Conservation (phyloP, 1,284 basidiomycete genomes). For the Calocybe gambosa region DNA sequence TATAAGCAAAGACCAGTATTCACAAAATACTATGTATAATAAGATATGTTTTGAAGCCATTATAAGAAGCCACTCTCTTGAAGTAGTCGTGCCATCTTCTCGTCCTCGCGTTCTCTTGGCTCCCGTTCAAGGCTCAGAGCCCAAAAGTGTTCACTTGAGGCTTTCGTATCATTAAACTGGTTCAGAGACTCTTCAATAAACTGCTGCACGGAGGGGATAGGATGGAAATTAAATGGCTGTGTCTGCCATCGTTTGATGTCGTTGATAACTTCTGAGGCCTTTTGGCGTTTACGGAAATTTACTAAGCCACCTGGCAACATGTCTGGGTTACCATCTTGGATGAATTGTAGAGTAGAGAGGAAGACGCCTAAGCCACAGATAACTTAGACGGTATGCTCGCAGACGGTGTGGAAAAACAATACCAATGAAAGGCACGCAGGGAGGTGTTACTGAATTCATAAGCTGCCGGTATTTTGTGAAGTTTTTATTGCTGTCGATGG, state of each 20-base stretch:
- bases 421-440: constrained; percentile 98
- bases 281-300: constrained; percentile 95
- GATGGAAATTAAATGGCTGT: constrained; percentile 81
- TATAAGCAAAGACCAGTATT: constrained; percentile 19
- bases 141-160: constrained; percentile 75
- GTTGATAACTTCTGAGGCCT: constrained; percentile 90
- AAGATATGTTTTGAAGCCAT: constrained; percentile 3
- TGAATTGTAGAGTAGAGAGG: constrained; percentile 92
- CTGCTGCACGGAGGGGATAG: constrained; percentile 61
- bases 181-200: constrained; percentile 79
- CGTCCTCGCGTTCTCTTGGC: constrained; percentile 89
- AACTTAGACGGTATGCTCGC: neutral
- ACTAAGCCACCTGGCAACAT: constrained; percentile 75
- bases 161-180: constrained; percentile 56
- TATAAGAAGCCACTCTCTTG: constrained; percentile 85
- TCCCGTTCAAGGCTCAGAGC: constrained; percentile 81
- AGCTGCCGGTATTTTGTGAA: constrained; percentile 89
- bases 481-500: constrained; percentile 87
- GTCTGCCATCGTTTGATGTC: constrained; percentile 97
- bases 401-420: constrained; percentile 17
- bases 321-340: constrained; percentile 97
- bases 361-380: constrained; percentile 68
- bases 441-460: constrained; percentile 82
- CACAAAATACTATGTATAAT: constrained; percentile 13
- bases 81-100: constrained; percentile 84